Conservation (phyloP, 2,329 filamentous ascomycete genomes). For the Podosphaera leucotricha region DNA sequence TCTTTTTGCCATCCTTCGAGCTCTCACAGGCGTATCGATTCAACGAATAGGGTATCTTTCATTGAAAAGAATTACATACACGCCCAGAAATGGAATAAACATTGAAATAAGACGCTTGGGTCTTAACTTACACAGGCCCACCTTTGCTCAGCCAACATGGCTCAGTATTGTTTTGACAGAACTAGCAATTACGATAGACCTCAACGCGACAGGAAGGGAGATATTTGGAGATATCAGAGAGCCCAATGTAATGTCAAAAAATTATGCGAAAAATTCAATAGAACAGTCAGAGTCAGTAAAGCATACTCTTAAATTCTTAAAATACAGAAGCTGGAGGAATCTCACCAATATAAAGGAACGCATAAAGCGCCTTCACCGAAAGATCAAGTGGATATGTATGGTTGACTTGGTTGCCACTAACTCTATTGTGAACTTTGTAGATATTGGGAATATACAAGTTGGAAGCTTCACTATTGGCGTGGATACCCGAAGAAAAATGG, state of each 20-base stretch:
- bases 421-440: constrained; percentile 50
- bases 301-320: constrained; percentile 17
- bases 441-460: constrained; percentile 66
- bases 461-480: constrained; percentile 69
- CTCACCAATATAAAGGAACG: constrained; percentile 60
- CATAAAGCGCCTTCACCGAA: constrained; percentile 66
- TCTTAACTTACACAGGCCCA: constrained; percentile 72
- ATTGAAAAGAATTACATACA: constrained; percentile 72
- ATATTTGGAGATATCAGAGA: constrained; percentile 9
- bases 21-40: constrained; percentile 83
- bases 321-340: constrained; percentile 58
- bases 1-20: constrained; percentile 74
- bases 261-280: constrained; percentile 8
- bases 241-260: constrained; percentile 11
- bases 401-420: constrained; percentile 73
- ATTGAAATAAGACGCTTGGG: constrained; percentile 79
- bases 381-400: constrained; percentile 71
- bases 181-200: constrained; percentile 60
- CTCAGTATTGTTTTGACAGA: constrained; percentile 75
- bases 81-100: constrained; percentile 66
- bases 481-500: constrained; percentile 76
- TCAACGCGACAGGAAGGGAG: constrained; percentile 35
- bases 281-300: constrained; percentile 5
- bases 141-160: constrained; percentile 94
- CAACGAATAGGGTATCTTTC: constrained; percentile 88